Base-by-base conservation (phyloP, 805 yeast species). In the Candida quercuum region DNA sequence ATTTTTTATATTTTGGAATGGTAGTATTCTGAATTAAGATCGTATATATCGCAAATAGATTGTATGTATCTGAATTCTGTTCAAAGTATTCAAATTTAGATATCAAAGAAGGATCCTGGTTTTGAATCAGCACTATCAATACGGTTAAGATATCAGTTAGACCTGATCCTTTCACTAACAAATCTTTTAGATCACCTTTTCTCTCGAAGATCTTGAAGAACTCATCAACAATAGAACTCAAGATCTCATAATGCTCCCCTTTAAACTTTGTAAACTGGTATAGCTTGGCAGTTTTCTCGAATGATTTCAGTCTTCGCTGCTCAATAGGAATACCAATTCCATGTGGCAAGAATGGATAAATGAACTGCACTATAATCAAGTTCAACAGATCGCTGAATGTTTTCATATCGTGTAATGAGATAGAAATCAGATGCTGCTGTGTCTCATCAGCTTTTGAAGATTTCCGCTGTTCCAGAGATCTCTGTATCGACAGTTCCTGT, bases 351-450 rank as follows among this genome's bases (percentile, higher is more conserved):
- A 75, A 72, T 0, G 88, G 76, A 47, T 81, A 82, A 0, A 91
- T 67, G 0, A 95, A 89, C 45, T 79, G 81, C 2, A 82, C 59
- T 0, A 88, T 74, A 2, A 89, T 65, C 10, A 82, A 40, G 45
- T 80, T 82, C 15, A 83, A 57, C 31, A 91, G 53, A 17, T 69
- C 72, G 25, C 83, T 81, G 39, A 93, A 73, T 4, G 76, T 71
- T 54, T 79, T 83, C 71, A 91, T 78, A 56, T 93, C 98, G 49
- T 86, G 88, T 9, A 91, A 66, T 0, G 97, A 86, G 13, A 91
- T 80, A 8, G 82, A 66, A 10, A 84, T 45, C 31, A 66, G 40
- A 19, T 52, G 42, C 2, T 41, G 24, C 23, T 45, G 18, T 11
- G n/a, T 51, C 6, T 50, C 56, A 3, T 47, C 34, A 27, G 43